A percentile compares a stretch with the other conserved stretches of the same genome.
phyloP scores from a whole-genome alignment of 805 yeast genomes.

The Maudiozyma bulderi region DNA sequence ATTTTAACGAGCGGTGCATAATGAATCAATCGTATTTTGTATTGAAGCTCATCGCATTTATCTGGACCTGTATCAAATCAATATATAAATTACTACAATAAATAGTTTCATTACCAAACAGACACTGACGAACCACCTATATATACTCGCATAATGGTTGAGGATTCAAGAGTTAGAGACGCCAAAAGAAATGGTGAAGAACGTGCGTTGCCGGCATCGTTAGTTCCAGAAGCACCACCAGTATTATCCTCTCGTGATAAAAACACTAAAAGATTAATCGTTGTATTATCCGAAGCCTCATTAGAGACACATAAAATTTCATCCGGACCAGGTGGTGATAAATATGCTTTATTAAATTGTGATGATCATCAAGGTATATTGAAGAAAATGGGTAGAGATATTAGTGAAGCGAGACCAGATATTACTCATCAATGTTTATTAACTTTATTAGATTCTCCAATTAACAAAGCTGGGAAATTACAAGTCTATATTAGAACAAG shows the following conservation, averaged over 20 bases:
- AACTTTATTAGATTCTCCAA: constrained; percentile 92
- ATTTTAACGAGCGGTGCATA: no score
- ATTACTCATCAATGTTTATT: constrained; percentile 95
- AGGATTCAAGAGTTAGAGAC: constrained; percentile 40
- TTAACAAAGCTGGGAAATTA: constrained; percentile 91
- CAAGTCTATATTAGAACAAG: constrained; percentile 97
- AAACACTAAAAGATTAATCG: constrained; percentile 75
- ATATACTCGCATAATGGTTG: constrained; percentile 29
- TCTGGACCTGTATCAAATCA: no score
- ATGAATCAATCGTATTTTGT: no score
- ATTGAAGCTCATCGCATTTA: no score
- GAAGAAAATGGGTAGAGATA: constrained; percentile 93
- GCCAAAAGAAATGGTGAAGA: constrained; percentile 30
- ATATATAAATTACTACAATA: no score
- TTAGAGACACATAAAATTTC: constrained; percentile 88
- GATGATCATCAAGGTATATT: constrained; percentile 96
- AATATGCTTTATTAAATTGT: constrained; percentile 88
- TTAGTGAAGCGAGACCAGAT: constrained; percentile 98
- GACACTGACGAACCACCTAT: no score
- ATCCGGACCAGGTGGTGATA: constrained; percentile 75
- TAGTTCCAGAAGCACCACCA: constrained; percentile 81
- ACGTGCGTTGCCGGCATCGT: constrained; percentile 49
- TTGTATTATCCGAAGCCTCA: constrained; percentile 93
- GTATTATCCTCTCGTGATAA: constrained; percentile 79
- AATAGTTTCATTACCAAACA: no score